Evolutionary conservation across 352 stramenopile species (phyloP), one percentile per base, ranked within the genome.

Genomic region (Globisporangium okanoganense): DNA sequence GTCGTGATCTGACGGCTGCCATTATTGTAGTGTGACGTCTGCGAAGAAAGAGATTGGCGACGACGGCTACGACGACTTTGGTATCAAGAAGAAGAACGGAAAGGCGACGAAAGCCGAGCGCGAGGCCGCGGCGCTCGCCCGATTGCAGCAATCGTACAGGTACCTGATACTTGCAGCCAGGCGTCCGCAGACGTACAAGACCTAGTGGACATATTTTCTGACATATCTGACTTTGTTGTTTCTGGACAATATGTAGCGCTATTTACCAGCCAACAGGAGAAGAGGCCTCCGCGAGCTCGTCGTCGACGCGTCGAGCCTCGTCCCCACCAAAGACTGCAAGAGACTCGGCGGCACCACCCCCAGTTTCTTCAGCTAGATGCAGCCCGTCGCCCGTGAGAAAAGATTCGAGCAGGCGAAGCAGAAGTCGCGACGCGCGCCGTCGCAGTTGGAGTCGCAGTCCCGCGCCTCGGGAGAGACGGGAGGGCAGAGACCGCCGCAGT

Each of bases 51-150:
- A 95, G 67, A 76, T 95, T 12, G 86, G 73, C 7, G 84, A 95
- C 61, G 86, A 95, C 62, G 86, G 86, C 44, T 95, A 95, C 71
- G 86, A 95, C 59, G 86, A 95, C 63, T 95, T 95, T 67, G 86
- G 84, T 33, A 64, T 90, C 63, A 91, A 77, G 71, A 94, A 91
- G 62, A 91, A 90, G 73, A 86, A 73, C 65, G 76, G 76, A 16
- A 91, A 85, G 66, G 78, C 77, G 2, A 85, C 79, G 3, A 88
- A 91, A 58, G 76, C 83, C 9, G 83, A 95, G 56, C 78, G 83
- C 7, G 85, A 95, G 62, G 85, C 83, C 16, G 85, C 85, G n/a
- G 85, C 85, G 31, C 75, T 95, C 12, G 83, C 83, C 58, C 78
- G 85, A 29, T 54, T 95, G 44, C 81, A 91, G 60, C 81, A 92